Evolutionary conservation across 352 stramenopile genomes (phyloP).

Genomic region (Globisporangium spiculum): DNA sequence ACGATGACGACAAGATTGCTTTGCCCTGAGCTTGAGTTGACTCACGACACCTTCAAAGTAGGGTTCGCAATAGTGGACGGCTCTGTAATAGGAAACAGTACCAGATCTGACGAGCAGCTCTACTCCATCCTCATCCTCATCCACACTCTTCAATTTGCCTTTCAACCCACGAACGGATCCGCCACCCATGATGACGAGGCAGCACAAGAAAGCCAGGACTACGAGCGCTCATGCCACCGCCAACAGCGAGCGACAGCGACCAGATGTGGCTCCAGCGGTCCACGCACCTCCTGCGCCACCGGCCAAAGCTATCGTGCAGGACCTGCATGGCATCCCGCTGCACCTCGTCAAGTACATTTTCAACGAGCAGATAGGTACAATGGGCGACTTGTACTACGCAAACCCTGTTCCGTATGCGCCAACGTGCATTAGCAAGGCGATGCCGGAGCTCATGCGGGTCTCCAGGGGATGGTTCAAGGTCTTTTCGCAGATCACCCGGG

Average conservation of each 20-base stretch:
- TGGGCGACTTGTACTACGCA: neutral
- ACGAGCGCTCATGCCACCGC: no score
- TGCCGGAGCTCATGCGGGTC: neutral
- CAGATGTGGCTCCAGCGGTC: no score
- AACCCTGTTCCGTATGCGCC: neutral
- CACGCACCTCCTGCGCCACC: no score
- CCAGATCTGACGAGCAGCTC: no score
- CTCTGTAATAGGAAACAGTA: no score
- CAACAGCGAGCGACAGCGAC: neutral
- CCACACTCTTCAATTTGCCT: no score
- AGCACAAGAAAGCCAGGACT: neutral
- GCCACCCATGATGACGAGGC: neutral
- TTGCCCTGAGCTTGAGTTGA: neutral
- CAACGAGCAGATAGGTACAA: neutral
- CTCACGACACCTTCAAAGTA: no score
- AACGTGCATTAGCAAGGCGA: neutral
- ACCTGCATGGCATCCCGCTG: neutral
- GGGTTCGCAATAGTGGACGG: no score
- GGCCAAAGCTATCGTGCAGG: neutral
- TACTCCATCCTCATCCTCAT: no score
- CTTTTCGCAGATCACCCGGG: neutral
- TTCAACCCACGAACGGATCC: no score
- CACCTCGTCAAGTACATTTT: constrained; percentile 1
- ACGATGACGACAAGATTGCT: neutral
- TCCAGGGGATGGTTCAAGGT: neutral